Percentiles rank a stretch among this genome's conserved stretches.
These are phyloP conservation scores for Wickerhamiella sorbophila DNA, from an alignment of 805 yeast species.

Conservation along the genomic window DNA sequence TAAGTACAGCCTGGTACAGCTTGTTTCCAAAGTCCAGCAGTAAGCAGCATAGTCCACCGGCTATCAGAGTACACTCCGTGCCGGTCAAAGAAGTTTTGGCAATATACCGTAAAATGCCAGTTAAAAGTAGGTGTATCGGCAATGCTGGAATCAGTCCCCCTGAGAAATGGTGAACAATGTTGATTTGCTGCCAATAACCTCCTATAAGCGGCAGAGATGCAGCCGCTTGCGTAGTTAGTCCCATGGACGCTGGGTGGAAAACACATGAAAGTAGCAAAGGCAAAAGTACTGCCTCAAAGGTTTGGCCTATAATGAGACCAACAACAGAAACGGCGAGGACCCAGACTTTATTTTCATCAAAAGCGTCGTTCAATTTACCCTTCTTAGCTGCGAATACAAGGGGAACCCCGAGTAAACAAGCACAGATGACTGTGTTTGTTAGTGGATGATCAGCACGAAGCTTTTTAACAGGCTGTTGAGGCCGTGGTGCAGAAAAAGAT, in stretches of 20 bases:
- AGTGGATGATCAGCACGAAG: not conserved
- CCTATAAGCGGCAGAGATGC: not conserved
- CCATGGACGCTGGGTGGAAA: not conserved
- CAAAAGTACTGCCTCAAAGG: not conserved
- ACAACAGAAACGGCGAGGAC: not conserved
- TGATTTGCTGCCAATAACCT: not conserved
- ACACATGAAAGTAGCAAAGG: not conserved
- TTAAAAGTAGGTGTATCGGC: not conserved
- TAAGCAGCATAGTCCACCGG: not conserved
- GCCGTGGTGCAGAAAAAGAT: not conserved
- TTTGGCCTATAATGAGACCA: not conserved
- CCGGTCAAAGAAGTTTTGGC: conserved; percentile 1
- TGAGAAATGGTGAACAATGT: not conserved
- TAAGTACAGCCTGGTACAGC: not conserved
- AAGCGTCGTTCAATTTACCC: not conserved
- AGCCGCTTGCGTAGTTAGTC: not conserved
- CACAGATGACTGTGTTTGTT: not conserved
- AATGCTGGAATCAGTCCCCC: not conserved
- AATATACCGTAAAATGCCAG: not conserved
- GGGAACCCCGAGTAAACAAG: not conserved
- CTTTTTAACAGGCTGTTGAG: not conserved
- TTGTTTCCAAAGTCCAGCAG: not conserved
- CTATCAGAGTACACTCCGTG: conserved; percentile 5
- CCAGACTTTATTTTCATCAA: not conserved
- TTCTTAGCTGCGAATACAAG: not conserved